Base-by-base conservation (phyloP, 441 rosid species). In the Erodium chrysanthum region DNA sequence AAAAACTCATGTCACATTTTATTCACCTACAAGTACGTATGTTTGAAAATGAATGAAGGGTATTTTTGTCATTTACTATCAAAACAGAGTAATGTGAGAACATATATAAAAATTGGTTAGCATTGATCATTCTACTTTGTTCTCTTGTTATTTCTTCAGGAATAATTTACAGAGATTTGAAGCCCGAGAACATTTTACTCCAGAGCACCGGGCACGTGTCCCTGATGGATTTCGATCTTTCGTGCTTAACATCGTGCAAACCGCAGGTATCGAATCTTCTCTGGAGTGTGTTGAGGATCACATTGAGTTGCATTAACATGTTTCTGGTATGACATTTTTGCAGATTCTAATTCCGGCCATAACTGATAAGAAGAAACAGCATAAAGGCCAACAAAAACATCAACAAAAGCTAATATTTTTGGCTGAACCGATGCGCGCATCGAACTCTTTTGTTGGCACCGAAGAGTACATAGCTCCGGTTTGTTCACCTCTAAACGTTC, bases 381-480 rank as follows among this genome's bases (percentile, higher is more conserved):
- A 7, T 33, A 33, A 33, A 33, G 40, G 40, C 40, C 40, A 33
- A 33, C 40, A 33, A 33, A 33, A 33, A 33, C 40, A 33, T 33
- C 40, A 33, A 64, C 85, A 83, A 69, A 75, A 27, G 68, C 99
- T 96, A 61, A 71, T 91, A 68, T 94, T 94, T 78, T 73, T 89
- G 84, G 97, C 96, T 65, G 99, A 94, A 82, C 97, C 99, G 1
- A 83, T 88, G 91, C 85, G 97, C 68, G 96, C 97, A 65, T 94
- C 99, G 20, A 94, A 88, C 77, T 94, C 99, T 66, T 94, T 94
- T 72, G 99, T 94, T 27, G 99, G 99, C 67, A 94, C 99, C 0
- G 97, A 94, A 78, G 99, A 94, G 78, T 94, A 94, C 54, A 91
- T 94, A 60, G 97, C 99, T 71, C 99, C 99, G 67, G 98, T 91